Base-by-base conservation (phyloP, 805 yeast species). In the Grigorovia yakushimaensis region DNA sequence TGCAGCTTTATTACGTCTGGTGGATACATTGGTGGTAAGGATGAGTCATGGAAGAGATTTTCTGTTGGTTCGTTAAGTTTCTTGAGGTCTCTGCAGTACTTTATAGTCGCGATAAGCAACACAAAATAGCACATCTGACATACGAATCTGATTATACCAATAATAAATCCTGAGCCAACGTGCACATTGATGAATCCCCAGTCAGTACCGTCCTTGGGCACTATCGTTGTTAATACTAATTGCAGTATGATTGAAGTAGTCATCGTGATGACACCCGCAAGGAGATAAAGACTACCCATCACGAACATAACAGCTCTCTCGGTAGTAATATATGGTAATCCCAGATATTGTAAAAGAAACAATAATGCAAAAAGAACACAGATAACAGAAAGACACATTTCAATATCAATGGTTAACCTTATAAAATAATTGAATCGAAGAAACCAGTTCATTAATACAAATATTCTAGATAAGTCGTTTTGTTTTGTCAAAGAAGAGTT, bases 91-190 rank as follows among this genome's bases (percentile, higher is more conserved):
- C 33, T 27, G 10, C 49, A 37, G 20, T 56, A 33, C 24, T 50
- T 49, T 10, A 41, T 13, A 13, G 38, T 41, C 11, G 53, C 41
- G 20, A 54, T 10, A 10, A 52, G 47, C 23, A 53, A 21, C 13
- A 49, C 15, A 15, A 27, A 27, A 15, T 27, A 27, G 10, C 33
- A 27, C 10, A 49, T 36, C 30, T 57, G 61, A 6, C 53, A 18
- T 6, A 43, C 47, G 37, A 49, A 54, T 22, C 60, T 49, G 20
- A 52, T 46, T 41, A 52, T 49, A 21, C 54, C 46, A 21, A 58
- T 37, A 5, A 56, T 47, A 39, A 55, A 59, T 7, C 61, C 63
- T 21, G 52, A 45, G 4, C 61, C 61, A 15, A 54, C 35, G 11
- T 44, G 44, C 0, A 57, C 49, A 39, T 49, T 44, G 13, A 59